Evolutionary conservation across 805 yeast species (phyloP).

Genomic region (Nakazawaea ernobii): DNA sequence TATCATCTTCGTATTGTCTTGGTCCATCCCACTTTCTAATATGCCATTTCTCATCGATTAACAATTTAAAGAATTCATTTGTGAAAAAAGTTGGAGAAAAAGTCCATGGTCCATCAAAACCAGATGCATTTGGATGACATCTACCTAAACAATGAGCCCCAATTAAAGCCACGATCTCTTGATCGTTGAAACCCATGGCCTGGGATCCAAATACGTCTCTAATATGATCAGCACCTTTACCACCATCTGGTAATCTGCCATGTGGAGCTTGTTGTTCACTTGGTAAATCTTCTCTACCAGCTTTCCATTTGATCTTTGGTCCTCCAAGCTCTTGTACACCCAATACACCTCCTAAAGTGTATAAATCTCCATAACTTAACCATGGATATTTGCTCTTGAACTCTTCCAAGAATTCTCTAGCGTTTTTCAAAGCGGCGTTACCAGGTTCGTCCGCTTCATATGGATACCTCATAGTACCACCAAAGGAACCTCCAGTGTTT

Average conservation of each 20-base stretch:
- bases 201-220: conserved; percentile 31
- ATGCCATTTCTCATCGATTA: conserved; percentile 54
- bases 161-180: conserved; percentile 39
- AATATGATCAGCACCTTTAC: conserved; percentile 38
- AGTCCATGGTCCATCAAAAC: conserved; percentile 90
- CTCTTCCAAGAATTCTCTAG: conserved; percentile 51
- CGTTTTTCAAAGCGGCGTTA: conserved; percentile 46
- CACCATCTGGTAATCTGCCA: conserved; percentile 47
- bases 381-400: conserved; percentile 52
- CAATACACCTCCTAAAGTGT: conserved; percentile 66
- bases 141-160: conserved; percentile 47
- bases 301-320: conserved; percentile 54
- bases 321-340: conserved; percentile 63
- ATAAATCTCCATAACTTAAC: conserved; percentile 60
- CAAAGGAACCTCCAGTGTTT: conserved; percentile 40
- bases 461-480: conserved; percentile 47
- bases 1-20: conserved; percentile 57
- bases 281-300: conserved; percentile 38
- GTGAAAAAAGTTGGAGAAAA: conserved; percentile 68
- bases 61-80: conserved; percentile 64
- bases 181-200: conserved; percentile 42
- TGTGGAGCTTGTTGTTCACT: conserved; percentile 34
- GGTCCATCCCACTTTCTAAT: conserved; percentile 54
- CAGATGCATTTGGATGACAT: conserved; percentile 51
- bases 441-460: conserved; percentile 46